These are phyloP conservation scores for Ceriops zippeliana DNA, from an alignment of 345 rosid genomes.

Conservation along the genomic window DNA sequence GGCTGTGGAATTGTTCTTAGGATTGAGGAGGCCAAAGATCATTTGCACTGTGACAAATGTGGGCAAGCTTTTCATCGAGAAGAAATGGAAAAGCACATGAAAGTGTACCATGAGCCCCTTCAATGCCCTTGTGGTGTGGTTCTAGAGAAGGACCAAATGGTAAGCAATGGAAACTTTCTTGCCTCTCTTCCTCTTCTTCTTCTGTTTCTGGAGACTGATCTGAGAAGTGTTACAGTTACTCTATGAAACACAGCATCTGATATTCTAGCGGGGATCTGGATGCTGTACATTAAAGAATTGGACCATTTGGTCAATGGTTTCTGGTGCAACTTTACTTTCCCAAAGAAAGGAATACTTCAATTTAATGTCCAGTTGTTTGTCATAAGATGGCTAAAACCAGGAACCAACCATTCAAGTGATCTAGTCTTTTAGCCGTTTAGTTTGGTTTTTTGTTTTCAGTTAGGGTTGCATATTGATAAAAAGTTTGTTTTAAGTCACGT, in stretches of 20 bases:
- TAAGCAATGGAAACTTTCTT: slow-evolving; percentile 24
- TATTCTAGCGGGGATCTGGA: background rate
- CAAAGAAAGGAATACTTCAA: no score
- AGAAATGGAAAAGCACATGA: slow-evolving; percentile 91
- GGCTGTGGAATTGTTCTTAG: slow-evolving; percentile 82
- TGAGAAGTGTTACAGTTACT: background rate
- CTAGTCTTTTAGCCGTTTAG: no score
- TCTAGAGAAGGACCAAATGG: slow-evolving; percentile 89
- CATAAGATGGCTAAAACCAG: no score
- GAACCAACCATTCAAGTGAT: no score
- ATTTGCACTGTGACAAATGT: slow-evolving; percentile 78
- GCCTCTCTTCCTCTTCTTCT: background rate
- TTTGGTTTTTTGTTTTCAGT: background rate
- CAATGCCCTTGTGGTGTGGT: slow-evolving; percentile 74
- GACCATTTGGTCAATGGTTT: background rate
- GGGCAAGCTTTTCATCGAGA: slow-evolving; percentile 71
- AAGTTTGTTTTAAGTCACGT: background rate
- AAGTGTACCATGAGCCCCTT: slow-evolving; percentile 83
- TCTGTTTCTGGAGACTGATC: background rate
- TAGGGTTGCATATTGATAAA: background rate
- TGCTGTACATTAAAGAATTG: no score
- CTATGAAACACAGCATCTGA: background rate
- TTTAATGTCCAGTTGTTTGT: no score
- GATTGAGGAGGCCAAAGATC: slow-evolving; percentile 67
- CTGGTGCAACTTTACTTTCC: no score